Evolutionary conservation across 2,329 filamentous ascomycete species (phyloP).

Genomic region (Ophiocordyceps robertsii): DNA sequence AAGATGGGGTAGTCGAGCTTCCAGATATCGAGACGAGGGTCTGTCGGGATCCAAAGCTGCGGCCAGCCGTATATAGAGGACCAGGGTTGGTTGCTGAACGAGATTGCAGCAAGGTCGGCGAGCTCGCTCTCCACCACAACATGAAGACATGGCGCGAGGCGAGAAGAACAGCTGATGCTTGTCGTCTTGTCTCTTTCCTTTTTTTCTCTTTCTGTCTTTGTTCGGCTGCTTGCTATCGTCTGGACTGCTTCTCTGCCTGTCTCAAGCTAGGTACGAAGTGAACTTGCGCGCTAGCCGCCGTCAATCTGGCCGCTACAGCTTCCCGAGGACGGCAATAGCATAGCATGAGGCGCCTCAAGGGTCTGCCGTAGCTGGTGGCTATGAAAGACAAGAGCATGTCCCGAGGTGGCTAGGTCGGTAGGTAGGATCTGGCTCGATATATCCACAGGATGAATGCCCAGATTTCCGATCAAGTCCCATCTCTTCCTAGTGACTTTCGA

Average conservation of each 20-base stretch:
- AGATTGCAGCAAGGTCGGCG: neutral
- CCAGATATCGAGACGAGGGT: no score
- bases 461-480: slow-evolving; percentile 2
- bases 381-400: slow-evolving; percentile 24
- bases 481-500: neutral
- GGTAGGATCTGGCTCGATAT: slow-evolving; percentile 14
- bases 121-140: slow-evolving; percentile 12
- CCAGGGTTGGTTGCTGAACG: neutral
- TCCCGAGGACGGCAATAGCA: slow-evolving; percentile 25
- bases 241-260: slow-evolving; percentile 31
- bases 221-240: slow-evolving; percentile 56
- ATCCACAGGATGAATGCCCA: slow-evolving; percentile 12
- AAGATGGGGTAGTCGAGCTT: no score
- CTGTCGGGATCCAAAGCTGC: neutral
- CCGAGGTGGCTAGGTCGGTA: slow-evolving; percentile 17
- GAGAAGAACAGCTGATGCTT: slow-evolving; percentile 27
- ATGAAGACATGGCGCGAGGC: slow-evolving; percentile 24
- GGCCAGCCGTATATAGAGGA: neutral
- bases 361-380: slow-evolving; percentile 33
- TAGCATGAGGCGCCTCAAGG: slow-evolving; percentile 25
- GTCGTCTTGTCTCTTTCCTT: slow-evolving; percentile 24
- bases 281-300: slow-evolving; percentile 47
- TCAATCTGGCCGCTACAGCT: slow-evolving; percentile 38
- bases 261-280: slow-evolving; percentile 54
- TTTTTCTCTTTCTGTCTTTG: slow-evolving; percentile 8